Percentiles rank a stretch among this genome's conserved stretches.
Conservation (phyloP, 78 protist species). For the Dictyostelium firmibasis region DNA sequence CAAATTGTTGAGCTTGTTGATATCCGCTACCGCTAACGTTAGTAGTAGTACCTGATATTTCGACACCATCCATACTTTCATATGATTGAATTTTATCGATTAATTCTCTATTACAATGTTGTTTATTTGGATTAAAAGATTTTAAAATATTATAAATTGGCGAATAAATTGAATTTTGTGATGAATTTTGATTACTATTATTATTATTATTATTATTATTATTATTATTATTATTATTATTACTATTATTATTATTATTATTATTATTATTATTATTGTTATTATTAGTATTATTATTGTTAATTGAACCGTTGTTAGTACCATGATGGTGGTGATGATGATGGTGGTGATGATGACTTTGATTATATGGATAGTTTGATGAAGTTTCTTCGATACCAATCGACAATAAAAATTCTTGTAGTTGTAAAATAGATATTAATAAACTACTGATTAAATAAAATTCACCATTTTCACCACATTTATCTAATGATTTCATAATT, state of each 20-base stretch:
- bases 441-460: neutral
- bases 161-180: neutral
- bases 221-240: neutral
- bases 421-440: conserved; percentile 35
- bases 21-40: neutral
- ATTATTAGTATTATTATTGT: neutral
- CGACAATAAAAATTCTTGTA: conserved; percentile 46
- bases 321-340: neutral
- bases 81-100: neutral
- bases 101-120: neutral
- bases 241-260: too few species aligned
- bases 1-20: neutral
- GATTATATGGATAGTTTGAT: neutral
- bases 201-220: neutral
- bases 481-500: conserved; percentile 1
- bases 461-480: neutral
- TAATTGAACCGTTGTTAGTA: too few species aligned
- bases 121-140: neutral
- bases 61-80: neutral
- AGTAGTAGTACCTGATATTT: neutral
- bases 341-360: neutral
- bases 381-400: conserved; percentile 18
- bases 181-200: neutral
- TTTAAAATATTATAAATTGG: conserved; percentile 2
- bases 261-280: too few species aligned